Conservation (phyloP, 1,284 basidiomycete species). For the Moniliella sp. region DNA sequence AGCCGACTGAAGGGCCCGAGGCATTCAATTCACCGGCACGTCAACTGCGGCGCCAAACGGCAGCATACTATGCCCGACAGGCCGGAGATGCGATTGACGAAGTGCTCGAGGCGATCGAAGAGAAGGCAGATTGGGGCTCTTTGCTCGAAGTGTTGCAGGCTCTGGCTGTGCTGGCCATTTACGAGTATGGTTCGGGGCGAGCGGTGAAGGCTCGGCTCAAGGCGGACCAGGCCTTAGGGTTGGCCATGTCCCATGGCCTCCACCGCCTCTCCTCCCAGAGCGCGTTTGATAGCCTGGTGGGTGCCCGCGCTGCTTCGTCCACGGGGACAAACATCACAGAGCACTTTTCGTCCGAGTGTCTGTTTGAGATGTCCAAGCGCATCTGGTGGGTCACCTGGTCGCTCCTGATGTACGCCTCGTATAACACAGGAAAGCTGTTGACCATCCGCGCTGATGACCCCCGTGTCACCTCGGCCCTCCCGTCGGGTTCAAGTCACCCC, state of each 20-base stretch:
- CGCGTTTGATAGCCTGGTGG: too few species aligned
- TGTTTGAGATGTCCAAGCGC: constrained; percentile 22
- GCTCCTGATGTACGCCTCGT: constrained; percentile 5
- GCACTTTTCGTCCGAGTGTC: constrained; percentile 1
- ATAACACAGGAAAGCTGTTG: constrained; percentile 21
- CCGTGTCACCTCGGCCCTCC: constrained; percentile 20
- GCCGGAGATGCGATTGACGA: constrained; percentile 16
- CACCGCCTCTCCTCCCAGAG: too few species aligned
- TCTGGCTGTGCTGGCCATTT: constrained; percentile 17
- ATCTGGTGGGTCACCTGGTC: constrained; percentile 26
- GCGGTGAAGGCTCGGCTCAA: constrained; percentile 24
- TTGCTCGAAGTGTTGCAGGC: constrained; percentile 20
- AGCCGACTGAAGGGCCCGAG: constrained; percentile 5
- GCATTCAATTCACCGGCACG: constrained; percentile 5
- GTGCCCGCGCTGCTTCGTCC: too few species aligned
- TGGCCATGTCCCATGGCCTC: constrained; percentile 21
- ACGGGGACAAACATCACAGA: constrained; percentile 1
- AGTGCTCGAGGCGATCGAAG: constrained; percentile 12
- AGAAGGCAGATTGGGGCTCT: constrained; percentile 7
- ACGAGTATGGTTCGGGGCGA: constrained; percentile 22
- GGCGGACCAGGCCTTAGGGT: constrained; percentile 22
- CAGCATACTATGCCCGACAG: constrained; percentile 10
- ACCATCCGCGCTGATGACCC: constrained; percentile 26
- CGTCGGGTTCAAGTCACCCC: too few species aligned
- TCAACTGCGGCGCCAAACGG: constrained; percentile 5